Evolutionary conservation across 139 green algal genomes (phyloP).

Genomic region (Spirogloea muscicola): DNA sequence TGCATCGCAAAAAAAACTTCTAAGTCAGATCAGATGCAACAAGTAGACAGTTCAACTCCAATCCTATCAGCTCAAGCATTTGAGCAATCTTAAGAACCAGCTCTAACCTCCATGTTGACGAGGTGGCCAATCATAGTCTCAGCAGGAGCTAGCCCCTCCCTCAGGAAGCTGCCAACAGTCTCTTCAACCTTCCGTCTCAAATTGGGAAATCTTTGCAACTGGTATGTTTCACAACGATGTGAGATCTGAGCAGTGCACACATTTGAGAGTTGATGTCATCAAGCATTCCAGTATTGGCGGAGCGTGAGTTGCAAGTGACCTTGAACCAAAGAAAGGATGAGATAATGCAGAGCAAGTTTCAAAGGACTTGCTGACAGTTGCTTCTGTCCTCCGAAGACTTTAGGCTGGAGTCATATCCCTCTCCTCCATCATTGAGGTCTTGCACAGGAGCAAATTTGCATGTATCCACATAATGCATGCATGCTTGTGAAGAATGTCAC

Average conservation of each 20-base stretch:
- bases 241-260: conserved; percentile 18
- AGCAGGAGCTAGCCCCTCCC: conserved; percentile 58
- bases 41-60: no score
- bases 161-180: conserved; percentile 64
- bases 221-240: conserved; percentile 57
- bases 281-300: no score
- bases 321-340: no score
- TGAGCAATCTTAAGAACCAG: no score
- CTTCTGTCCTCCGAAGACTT: no score
- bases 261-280: no score
- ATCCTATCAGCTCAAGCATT: no score
- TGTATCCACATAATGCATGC: not conserved
- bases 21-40: no score
- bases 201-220: conserved; percentile 64
- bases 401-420: not conserved
- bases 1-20: no score
- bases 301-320: no score
- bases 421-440: not conserved
- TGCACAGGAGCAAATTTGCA: not conserved
- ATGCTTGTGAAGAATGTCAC: conserved; percentile 3
- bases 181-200: conserved; percentile 29
- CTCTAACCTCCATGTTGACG: conserved; percentile 73
- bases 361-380: not conserved
- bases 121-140: conserved; percentile 67
- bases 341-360: not conserved